Base-by-base conservation (phyloP, 2,329 filamentous ascomycete species). In the Elsinoe ampelina region DNA sequence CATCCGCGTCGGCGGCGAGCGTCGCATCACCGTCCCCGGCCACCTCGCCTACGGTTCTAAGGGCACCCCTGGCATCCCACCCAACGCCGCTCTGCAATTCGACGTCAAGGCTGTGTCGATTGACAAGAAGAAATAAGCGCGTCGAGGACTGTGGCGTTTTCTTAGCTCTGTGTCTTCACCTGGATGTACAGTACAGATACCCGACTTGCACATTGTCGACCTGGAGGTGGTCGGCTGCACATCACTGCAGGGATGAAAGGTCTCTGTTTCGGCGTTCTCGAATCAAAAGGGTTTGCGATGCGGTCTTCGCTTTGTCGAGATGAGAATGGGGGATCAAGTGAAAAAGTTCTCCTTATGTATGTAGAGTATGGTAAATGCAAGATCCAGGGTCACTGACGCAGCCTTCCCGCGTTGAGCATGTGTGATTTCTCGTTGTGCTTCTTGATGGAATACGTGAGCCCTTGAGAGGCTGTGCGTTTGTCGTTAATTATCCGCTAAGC, bases 1-100 rank as follows among this genome's bases (percentile, higher is more conserved):
- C 74, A 96, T 98, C 89, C 79, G 85, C 64, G 85, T 91, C 64
- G 93, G 93, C 68, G 90, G 89, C 67, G 95, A 98, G 80, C 89
- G 93, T 67, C 86, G 93, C 64, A 80, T 98, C 67, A 91, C 84
- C 61, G 90, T 98, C 67, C 95, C 95, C 48, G 79, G 93, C 48
- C 77, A 86, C 66, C 83, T 92, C 58, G 95, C 87, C 66, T 98
- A 98, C 73, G 93, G 95, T 73, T 90, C 82, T 75, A 86, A 88
- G 76, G 77, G 62, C 26, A 59, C 80, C 60, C 74, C 87, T 20
- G 90, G 87, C 63, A 97, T 98, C 66, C 93, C 93, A 20, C 81
- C 80, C 66, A 96, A 97, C 82, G 92, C 89, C 72, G 89, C 86
- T 64, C 77, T 98, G 72, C 82, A 87, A 70, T 98, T 98, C 72